Conservation (phyloP, 1,284 basidiomycete genomes). For the Microbotryum silenes-acaulis region DNA sequence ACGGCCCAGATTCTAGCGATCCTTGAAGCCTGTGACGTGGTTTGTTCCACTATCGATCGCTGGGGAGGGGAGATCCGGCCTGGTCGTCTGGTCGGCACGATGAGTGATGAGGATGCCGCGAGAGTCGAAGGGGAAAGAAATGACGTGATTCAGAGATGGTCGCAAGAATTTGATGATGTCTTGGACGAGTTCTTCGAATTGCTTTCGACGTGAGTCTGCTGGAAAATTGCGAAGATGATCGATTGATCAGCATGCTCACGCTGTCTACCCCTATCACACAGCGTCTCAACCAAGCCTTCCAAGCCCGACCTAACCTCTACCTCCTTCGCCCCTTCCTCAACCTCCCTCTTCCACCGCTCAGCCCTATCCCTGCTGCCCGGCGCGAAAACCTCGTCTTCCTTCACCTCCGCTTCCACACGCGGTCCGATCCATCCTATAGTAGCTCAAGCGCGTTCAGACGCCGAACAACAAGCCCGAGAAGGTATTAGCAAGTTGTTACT, state of each 20-base stretch:
- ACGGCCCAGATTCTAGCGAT: background rate
- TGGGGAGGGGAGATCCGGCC: slow-evolving; percentile 2
- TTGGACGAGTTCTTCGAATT: background rate
- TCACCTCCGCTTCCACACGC: background rate
- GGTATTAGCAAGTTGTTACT: background rate
- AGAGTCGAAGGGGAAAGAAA: background rate
- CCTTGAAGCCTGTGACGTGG: background rate
- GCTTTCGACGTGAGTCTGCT: background rate
- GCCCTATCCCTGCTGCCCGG: background rate
- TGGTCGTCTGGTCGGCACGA: background rate
- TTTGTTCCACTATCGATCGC: background rate
- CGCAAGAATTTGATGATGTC: background rate
- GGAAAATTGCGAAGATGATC: no score
- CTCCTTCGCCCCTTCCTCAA: background rate
- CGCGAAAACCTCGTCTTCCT: background rate
- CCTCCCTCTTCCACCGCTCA: background rate
- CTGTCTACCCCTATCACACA: background rate
- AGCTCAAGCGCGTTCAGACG: background rate
- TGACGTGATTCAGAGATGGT: background rate
- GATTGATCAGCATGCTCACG: background rate
- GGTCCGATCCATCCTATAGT: background rate
- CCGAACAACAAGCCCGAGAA: background rate
- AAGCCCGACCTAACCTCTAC: background rate
- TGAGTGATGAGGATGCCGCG: background rate
- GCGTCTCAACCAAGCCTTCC: background rate